Base-by-base conservation (phyloP, 495 filamentous ascomycete genomes). In the Lasiosphaeriaceae sp. region DNA sequence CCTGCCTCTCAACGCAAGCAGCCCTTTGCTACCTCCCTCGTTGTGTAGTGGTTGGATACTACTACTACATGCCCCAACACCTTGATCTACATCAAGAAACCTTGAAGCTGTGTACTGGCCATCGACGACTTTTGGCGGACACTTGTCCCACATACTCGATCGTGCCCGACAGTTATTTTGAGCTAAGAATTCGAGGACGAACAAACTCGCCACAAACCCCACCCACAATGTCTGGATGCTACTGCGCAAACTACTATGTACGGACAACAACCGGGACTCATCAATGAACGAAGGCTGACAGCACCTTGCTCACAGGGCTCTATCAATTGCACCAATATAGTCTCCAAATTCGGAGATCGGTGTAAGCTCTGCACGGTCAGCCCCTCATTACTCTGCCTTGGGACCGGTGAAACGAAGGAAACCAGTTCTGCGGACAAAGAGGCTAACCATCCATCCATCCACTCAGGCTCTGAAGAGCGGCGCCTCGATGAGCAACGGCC, bases 201-300 rank as follows among this genome's bases (percentile, higher is more conserved):
- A 31, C 26, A 31, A 31, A 31, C 9, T 20, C 11, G 2, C 1
- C 17, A 20, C 45, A 23, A 22, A 45, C 41, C n/a, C n/a, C 41
- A 6, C 3, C 11, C 17, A 47, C 17, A 47, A 67, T 66, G 63
- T 50, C 60, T 23, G 50, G 52, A 19, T 80, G 73, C 66, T 80
- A 80, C 37, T 80, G 79, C 56, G 73, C 78, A 24, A 81, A 80
- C 60, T 80, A 78, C 66, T 81, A 80, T 49, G 79, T 80, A 53
- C 51, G 73, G 65, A 11, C n/a, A 11, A 46, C 24, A 44, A n/a
- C 16, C 43, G 11, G n/a, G 21, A 31, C 23, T 23, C 34, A 47
- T 24, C 20, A 9, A 14, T 31, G 16, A 26, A 12, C 8, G 51
- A 41, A 24, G 14, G 46, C 55, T 62, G 43, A 66, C 56, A 47